Conservation (phyloP, 1,284 basidiomycete species). For the Coriolopsis trogii region DNA sequence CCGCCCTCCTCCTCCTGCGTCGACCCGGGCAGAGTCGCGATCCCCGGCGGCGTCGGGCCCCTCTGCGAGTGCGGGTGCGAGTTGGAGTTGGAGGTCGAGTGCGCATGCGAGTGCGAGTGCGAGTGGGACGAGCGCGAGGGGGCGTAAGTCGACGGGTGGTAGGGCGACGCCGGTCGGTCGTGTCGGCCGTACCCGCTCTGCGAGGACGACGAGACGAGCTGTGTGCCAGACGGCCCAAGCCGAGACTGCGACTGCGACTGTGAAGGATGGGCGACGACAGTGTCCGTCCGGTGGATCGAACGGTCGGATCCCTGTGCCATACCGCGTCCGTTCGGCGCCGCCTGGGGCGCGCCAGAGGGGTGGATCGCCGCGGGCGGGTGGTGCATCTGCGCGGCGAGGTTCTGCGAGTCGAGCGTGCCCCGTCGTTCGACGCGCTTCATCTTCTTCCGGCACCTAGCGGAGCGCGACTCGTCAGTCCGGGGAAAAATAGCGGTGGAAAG, state of each 20-base stretch:
- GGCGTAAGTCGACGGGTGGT: slow-evolving; percentile 1
- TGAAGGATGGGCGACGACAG: slow-evolving; percentile 30
- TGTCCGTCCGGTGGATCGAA: slow-evolving; percentile 35
- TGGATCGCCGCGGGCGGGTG: slow-evolving; percentile 30
- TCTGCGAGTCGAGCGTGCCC: slow-evolving; percentile 61
- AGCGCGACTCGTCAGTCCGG: background rate
- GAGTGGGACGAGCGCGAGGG: slow-evolving; percentile 18
- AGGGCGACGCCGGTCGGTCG: slow-evolving; percentile 8
- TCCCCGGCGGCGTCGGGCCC: slow-evolving; percentile 32
- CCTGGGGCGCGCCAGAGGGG: slow-evolving; percentile 31
- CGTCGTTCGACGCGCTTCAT: slow-evolving; percentile 83
- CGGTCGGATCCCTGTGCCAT: slow-evolving; percentile 22
- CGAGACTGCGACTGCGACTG: slow-evolving; percentile 17
- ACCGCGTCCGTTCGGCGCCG: slow-evolving; percentile 27
- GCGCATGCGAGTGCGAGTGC: slow-evolving; percentile 22
- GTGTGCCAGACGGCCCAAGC: slow-evolving; percentile 25
- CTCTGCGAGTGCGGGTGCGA: slow-evolving; percentile 20
- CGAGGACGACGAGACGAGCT: slow-evolving; percentile 20
- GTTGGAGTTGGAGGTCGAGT: background rate
- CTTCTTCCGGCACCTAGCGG: slow-evolving; percentile 72
- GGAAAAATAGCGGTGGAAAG: slow-evolving; percentile 5
- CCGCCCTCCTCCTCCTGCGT: slow-evolving; percentile 24
- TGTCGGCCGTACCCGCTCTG: slow-evolving; percentile 21
- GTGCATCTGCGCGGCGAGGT: slow-evolving; percentile 22
- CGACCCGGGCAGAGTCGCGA: slow-evolving; percentile 32